A percentile compares a stretch with the other conserved stretches of the same genome.
These are phyloP conservation scores for Zoysia japonica DNA, from an alignment of 176 grass and related monocot species.

Conservation along the genomic window DNA sequence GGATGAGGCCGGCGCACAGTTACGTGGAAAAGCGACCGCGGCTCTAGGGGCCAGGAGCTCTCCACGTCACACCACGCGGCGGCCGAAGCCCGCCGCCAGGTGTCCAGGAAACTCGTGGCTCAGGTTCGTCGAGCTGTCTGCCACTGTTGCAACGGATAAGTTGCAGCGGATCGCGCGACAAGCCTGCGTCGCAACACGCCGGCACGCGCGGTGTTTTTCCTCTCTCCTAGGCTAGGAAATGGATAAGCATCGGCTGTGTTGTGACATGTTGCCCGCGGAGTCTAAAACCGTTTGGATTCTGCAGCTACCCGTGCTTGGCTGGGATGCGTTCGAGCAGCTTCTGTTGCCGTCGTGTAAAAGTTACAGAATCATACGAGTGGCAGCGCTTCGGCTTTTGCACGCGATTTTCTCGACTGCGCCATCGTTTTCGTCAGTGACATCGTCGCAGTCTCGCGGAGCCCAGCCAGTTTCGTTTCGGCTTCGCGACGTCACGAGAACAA, in stretches of 20 bases:
- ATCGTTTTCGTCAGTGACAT: neutral
- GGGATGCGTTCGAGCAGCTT: neutral
- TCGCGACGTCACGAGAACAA: neutral
- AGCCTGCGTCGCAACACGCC: no score
- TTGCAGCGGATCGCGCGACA: no score
- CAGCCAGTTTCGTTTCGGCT: neutral
- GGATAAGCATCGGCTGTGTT: constrained; percentile 37
- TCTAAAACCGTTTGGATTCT: no score
- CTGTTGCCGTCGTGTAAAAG: neutral
- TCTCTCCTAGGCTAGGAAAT: neutral
- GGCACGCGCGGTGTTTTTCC: no score
- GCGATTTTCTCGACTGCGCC: neutral
- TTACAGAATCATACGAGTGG: neutral
- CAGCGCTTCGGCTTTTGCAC: neutral
- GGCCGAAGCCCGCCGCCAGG: neutral
- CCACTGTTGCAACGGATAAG: neutral
- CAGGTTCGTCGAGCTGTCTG: neutral
- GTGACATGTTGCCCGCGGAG: neutral
- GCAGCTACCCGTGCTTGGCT: constrained; percentile 22
- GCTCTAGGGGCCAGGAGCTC: neutral
- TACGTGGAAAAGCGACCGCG: constrained; percentile 32
- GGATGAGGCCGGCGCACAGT: neutral
- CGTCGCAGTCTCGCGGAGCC: no score
- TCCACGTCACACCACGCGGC: constrained; percentile 36
- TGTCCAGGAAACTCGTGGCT: constrained; percentile 37